A percentile compares a stretch with the other conserved stretches of the same genome.
Evolutionary conservation across 306 rosid species (phyloP).

Genomic region (Prunus campanulata): DNA sequence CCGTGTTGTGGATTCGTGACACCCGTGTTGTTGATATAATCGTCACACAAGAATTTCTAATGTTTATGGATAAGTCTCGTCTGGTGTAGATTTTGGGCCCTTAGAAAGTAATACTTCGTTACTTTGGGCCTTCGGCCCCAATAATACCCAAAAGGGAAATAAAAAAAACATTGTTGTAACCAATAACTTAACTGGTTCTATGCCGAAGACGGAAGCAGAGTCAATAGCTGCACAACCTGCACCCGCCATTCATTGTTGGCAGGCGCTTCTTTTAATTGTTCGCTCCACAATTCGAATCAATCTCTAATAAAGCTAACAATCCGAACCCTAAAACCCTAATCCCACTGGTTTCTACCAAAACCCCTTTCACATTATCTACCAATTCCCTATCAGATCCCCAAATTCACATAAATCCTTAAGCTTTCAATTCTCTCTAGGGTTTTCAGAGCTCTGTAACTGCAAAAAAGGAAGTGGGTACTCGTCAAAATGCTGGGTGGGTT

Average conservation of each 20-base stretch:
- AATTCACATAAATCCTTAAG: neutral
- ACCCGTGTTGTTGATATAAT: no score
- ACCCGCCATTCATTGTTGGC: neutral
- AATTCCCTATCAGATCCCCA: neutral
- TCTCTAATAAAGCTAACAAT: neutral
- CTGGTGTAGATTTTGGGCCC: no score
- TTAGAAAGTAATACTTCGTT: no score
- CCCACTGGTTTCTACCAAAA: neutral
- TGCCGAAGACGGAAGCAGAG: neutral
- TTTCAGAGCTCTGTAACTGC: slow-evolving; percentile 1
- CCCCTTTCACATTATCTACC: neutral
- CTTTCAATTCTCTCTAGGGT: slow-evolving; percentile 12
- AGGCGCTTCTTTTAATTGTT: neutral
- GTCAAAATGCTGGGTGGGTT: slow-evolving; percentile 77
- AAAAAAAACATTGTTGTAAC: no score
- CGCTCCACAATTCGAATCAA: neutral
- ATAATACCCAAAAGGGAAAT: no score
- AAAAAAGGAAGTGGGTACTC: neutral
- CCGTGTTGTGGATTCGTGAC: no score
- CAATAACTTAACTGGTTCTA: no score
- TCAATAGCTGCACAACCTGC: neutral
- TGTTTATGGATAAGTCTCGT: no score
- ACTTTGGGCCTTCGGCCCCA: no score
- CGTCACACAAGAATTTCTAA: no score
- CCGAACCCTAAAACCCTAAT: slow-evolving; percentile 1